Conservation (phyloP, 2,329 filamentous ascomycete species). For the Ceratocystis harringtonii region DNA sequence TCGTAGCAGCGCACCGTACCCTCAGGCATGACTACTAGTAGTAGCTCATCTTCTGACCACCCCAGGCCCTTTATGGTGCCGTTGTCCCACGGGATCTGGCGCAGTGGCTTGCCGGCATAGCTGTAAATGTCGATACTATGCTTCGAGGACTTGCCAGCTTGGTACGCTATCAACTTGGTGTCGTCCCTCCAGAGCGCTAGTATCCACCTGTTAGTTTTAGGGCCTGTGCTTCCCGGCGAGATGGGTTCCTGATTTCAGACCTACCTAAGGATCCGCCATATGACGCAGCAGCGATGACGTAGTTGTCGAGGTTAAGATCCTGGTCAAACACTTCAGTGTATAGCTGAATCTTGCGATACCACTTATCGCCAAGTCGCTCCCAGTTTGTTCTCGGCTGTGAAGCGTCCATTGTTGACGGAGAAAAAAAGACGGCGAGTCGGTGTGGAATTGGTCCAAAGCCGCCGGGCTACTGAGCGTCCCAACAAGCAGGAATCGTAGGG, state of each 20-base stretch:
- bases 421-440: not conserved
- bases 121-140: slow-evolving; percentile 89
- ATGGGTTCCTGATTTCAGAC: slow-evolving; percentile 20
- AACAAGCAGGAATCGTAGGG: not conserved
- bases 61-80: slow-evolving; percentile 76
- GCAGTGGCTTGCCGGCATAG: slow-evolving; percentile 75
- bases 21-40: slow-evolving; percentile 77
- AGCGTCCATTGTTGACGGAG: slow-evolving; percentile 34
- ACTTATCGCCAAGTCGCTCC: slow-evolving; percentile 84
- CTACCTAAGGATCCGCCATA: slow-evolving; percentile 88
- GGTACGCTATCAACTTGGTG: slow-evolving; percentile 64
- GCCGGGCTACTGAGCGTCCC: not conserved
- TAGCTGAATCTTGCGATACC: slow-evolving; percentile 87
- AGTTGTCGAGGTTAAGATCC: slow-evolving; percentile 89
- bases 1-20: slow-evolving; percentile 85
- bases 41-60: slow-evolving; percentile 90
- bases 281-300: slow-evolving; percentile 77
- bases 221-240: not conserved
- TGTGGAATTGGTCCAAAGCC: not conserved
- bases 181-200: slow-evolving; percentile 80
- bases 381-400: slow-evolving; percentile 68
- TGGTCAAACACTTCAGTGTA: slow-evolving; percentile 89
- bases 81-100: slow-evolving; percentile 79
- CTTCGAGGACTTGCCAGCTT: slow-evolving; percentile 55
- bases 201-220: not conserved